Evolutionary conservation across 129 eudicot species (phyloP), one percentile per base, ranked within the genome.

Genomic region (Solidago caesia): DNA sequence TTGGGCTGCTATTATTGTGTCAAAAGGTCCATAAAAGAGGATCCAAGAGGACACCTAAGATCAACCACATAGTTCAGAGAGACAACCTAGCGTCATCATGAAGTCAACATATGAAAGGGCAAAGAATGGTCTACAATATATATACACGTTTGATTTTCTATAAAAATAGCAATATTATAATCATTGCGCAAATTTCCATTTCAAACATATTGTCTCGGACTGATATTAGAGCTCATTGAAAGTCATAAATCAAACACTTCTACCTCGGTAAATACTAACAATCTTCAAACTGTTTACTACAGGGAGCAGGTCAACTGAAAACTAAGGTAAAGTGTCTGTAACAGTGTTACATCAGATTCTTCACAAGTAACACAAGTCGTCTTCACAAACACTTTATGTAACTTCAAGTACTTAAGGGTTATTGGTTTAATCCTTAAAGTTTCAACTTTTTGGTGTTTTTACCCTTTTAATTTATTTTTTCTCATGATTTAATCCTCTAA

Each of bases 31-130:
- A 64, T 16, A 53, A 53, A 51, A 48, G 46, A 68, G 48, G 42
- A 47, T 75, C 52, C 51, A 41, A 0, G 14, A 33, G 25, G 64
- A 64, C 73, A 75, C 73, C 66, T 56, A 66, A 51, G 65, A 75
- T 66, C 26, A 53, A 21, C 29, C 65, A 53, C 57, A 66, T 26
- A 26, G n/a, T 44, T 64, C 41, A 9, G 13, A 29, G 58, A 64
- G 63, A 74, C 25, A 13, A 51, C 25, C 21, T 15, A 14, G 47
- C 10, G 16, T 45, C 60, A 73, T 72, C 67, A 60, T 73, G 53
- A 58, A 56, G 76, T 72, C 55, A 42, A 60, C 44, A 45, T 60
- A 43, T 21, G 44, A 47, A 59, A 16, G 12, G 12, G 11, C 47
- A 73, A 21, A 73, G 7, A 60, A 73, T 15, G 64, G n/a, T n/a